Base-by-base conservation (phyloP, 768 basidiomycete genomes). In the Panellus pusillus region DNA sequence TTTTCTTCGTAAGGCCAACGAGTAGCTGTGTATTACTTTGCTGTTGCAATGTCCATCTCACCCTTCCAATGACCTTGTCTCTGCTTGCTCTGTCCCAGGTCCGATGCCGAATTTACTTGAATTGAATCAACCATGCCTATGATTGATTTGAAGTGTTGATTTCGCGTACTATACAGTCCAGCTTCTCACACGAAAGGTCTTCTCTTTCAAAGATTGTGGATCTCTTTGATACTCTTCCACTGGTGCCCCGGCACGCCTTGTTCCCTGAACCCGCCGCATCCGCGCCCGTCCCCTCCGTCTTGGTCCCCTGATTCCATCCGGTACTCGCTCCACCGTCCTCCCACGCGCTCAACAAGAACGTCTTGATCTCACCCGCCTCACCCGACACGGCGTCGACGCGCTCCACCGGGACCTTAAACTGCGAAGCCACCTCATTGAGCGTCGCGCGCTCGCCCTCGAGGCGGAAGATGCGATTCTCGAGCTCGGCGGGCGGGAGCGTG, bases 361-460 rank as follows among this genome's bases (percentile, higher is more conserved):
- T 37, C 12, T 18, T 42, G 24, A 41, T 14, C 15, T 54, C 44
- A 13, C 46, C 28, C 8, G 17, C 17, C 11, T 29, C 19, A 20
- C 50, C 53, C 5, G 57, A 44, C 7, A 60, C 48, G 8, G 32
- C 27, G 18, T 60, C 61, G 32, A 60, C 61, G 19, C 48, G 42
- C 4, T 49, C 57, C 15, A 40, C 20, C 28, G 54, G 44, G 18
- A 47, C 57, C 17, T 46, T 35, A 46, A 56, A 70, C 57, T 35
- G 63, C 55, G 5, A 64, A 14, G 61, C 71, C 18, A 68, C 50
- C 0, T 65, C 55, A 15, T 57, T 42, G 8, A 72, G 62, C 7
- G 69, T 59, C 7, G 40, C 61, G 9, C 69, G 66, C 28, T 73
- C 67, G 13, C 72, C 73, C 49, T 74, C 55, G 24, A 73, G 65